These are phyloP conservation scores for Niveomyces coronatus DNA, from an alignment of 2,329 filamentous ascomycete species.

Conservation along the genomic window DNA sequence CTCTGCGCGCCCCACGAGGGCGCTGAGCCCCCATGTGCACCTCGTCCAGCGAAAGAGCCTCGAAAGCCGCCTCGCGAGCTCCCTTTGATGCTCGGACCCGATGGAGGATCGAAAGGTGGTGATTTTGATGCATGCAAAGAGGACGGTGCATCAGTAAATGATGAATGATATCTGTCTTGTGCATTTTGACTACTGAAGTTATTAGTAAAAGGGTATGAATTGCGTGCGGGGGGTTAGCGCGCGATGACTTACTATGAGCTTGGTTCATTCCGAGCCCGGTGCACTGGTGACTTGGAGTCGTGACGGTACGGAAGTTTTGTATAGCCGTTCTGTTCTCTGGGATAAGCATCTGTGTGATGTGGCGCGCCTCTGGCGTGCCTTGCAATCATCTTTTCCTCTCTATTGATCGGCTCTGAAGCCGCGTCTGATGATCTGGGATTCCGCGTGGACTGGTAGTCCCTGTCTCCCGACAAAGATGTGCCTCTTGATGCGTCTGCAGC, in stretches of 20 bases:
- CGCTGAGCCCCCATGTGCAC: constrained; percentile 47
- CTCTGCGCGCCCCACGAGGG: constrained; percentile 63
- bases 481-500: constrained; percentile 28
- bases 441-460: constrained; percentile 17
- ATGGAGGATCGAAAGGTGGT: constrained; percentile 45
- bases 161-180: constrained; percentile 34
- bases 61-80: constrained; percentile 36
- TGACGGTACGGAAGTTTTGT: constrained; percentile 19
- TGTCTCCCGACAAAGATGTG: constrained; percentile 30
- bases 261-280: constrained; percentile 14
- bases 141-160: constrained; percentile 35
- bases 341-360: constrained; percentile 12
- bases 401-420: constrained; percentile 38
- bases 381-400: constrained; percentile 40
- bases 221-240: not conserved
- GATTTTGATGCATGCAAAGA: constrained; percentile 22
- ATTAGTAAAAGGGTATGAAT: constrained; percentile 19
- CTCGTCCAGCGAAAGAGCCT: constrained; percentile 35
- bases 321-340: constrained; percentile 17
- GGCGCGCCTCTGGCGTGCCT: constrained; percentile 33
- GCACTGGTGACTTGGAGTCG: constrained; percentile 27
- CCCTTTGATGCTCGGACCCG: constrained; percentile 44
- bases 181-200: constrained; percentile 35
- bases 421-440: constrained; percentile 19
- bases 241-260: not conserved